A percentile compares a stretch with the other conserved stretches of the same genome.
These are phyloP conservation scores for Citrullus colocynthis DNA, from an alignment of 306 rosid species.

Conservation along the genomic window DNA sequence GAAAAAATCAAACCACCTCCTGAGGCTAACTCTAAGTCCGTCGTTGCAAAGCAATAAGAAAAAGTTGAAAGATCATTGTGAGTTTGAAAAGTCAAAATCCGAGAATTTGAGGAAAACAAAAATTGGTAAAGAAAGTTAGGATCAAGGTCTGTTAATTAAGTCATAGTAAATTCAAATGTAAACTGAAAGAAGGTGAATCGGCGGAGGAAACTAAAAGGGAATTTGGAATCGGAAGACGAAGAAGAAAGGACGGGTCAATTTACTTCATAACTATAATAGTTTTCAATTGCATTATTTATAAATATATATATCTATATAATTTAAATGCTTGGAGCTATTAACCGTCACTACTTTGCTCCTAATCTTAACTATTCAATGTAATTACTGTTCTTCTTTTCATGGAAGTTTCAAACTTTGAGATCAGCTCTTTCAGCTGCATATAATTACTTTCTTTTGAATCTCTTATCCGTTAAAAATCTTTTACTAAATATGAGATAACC, in stretches of 20 bases:
- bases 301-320: background rate
- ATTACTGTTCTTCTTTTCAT: too few relatives aligned
- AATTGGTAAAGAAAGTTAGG: background rate
- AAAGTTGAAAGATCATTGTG: background rate
- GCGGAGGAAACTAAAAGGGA: background rate
- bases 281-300: background rate
- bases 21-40: background rate
- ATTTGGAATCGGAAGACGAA: background rate
- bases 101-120: background rate
- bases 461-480: too few relatives aligned
- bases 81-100: background rate
- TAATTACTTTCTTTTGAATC: too few relatives aligned
- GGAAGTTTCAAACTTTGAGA: too few relatives aligned
- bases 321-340: background rate
- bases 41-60: background rate
- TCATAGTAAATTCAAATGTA: background rate
- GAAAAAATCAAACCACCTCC: background rate
- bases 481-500: too few relatives aligned
- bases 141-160: background rate
- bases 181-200: constrained; percentile 1
- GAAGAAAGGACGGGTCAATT: background rate
- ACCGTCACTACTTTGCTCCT: background rate
- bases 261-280: background rate
- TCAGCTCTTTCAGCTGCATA: too few relatives aligned
- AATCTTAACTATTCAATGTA: too few relatives aligned